Base-by-base conservation (phyloP, 495 filamentous ascomycete species). In the Arthonia radiata region DNA sequence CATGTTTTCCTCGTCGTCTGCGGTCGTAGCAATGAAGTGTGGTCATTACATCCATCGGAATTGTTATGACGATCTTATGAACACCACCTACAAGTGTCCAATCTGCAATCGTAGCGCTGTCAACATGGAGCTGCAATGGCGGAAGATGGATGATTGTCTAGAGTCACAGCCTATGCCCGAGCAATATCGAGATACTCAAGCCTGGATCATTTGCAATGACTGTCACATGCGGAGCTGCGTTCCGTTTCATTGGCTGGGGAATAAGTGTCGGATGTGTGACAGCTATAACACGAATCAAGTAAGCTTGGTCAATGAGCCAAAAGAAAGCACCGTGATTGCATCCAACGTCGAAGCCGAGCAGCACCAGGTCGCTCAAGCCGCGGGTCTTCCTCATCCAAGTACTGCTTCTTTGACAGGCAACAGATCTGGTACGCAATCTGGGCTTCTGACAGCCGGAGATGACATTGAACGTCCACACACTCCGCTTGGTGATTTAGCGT, bases 51-150 rank as follows among this genome's bases (percentile, higher is more conserved):
- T 99, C 36, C 86, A 99, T 44, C 61, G 68, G 31, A 61, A 61
- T 33, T 99, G 86, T 49, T 77, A 86, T 40, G 61, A 70, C 17
- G 64, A 79, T 36, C 71, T 89, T 41, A 79, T 79, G 53, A 70
- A 75, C 36, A 63, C 58, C 4, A 86, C 80, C 2, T 94, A 94
- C 49, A 76, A 75, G 33, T 99, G 86, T 41, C 86, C 86, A 2
- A 75, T 93, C 18, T 99, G 86, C 57, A 83, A 69, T 44, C 75
- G 78, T 41, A 90, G 75, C 30, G 74, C 83, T 13, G 64, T 76
- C 35, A 99, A 99, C 49, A 94, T 99, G 86, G 86, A 94, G 39
- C 62, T 73, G 15, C 80, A 82, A 32, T 99, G 93, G 52, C 65
- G 77, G 26, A 81, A 83, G 34, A 54, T 91, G 14, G 80, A 90